phyloP scores from a whole-genome alignment of 768 basidiomycete species.

The Tulasnella sp. region DNA sequence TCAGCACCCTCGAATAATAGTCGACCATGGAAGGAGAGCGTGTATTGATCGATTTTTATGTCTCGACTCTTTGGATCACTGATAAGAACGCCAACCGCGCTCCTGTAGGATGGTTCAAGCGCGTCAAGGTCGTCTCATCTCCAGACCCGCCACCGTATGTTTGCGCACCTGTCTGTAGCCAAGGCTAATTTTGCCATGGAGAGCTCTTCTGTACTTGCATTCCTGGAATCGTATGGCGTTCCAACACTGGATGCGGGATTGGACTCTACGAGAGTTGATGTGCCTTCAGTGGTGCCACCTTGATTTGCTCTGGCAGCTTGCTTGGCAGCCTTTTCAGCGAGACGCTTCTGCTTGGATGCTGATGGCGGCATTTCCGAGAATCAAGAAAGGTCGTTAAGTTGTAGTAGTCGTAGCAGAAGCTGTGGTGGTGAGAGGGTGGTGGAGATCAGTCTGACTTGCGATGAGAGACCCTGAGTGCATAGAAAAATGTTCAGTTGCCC shows the following conservation, averaged over 20 bases:
- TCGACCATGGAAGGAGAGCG: constrained; percentile 94
- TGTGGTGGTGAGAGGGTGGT: background rate
- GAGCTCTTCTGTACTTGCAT: constrained; percentile 73
- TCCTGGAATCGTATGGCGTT: constrained; percentile 72
- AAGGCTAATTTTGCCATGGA: constrained; percentile 83
- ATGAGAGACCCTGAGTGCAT: background rate
- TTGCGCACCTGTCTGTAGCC: constrained; percentile 78
- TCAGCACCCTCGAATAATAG: constrained; percentile 61
- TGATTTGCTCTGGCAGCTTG: constrained; percentile 48
- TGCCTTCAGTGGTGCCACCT: constrained; percentile 37
- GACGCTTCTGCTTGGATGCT: constrained; percentile 61
- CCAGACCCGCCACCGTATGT: background rate
- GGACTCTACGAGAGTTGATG: constrained; percentile 54
- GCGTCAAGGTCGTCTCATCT: background rate
- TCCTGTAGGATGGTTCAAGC: constrained; percentile 42
- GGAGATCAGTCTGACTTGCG: constrained; percentile 1
- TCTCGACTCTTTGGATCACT: constrained; percentile 90
- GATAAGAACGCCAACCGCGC: constrained; percentile 83
- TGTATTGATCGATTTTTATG: constrained; percentile 94
- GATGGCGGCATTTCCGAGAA: constrained; percentile 9
- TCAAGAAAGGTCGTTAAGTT: background rate
- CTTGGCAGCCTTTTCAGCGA: constrained; percentile 90
- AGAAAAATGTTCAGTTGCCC: constrained; percentile 1
- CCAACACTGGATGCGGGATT: constrained; percentile 46
- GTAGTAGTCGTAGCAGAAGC: background rate